Conservation (phyloP, 2,329 filamentous ascomycete species). For the Colletotrichum lindemuthianum region DNA sequence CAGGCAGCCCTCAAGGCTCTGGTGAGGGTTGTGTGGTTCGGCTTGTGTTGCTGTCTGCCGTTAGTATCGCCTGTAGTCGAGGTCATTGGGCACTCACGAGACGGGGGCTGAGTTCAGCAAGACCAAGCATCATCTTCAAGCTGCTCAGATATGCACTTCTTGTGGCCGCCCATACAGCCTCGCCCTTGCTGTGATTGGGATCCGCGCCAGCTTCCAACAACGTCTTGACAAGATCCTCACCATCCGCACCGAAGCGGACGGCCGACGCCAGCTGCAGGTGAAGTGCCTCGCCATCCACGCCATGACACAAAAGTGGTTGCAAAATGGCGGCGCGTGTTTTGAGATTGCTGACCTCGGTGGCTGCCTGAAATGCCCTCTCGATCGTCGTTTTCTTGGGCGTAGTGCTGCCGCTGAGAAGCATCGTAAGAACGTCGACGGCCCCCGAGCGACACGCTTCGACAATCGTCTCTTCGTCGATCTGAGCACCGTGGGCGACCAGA, state of each 20-base stretch:
- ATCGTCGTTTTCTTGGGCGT: slow-evolving; percentile 54
- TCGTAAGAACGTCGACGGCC: slow-evolving; percentile 57
- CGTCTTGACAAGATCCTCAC: slow-evolving; percentile 58
- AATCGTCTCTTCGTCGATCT: slow-evolving; percentile 62
- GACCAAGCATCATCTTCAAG: slow-evolving; percentile 61
- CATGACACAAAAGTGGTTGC: slow-evolving; percentile 59
- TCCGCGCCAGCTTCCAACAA: slow-evolving; percentile 59
- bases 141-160: slow-evolving; percentile 60
- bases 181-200: slow-evolving; percentile 64
- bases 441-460: slow-evolving; percentile 65
- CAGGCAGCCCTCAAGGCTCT: slow-evolving; percentile 64
- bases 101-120: slow-evolving; percentile 51
- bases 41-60: slow-evolving; percentile 50
- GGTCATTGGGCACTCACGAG: slow-evolving; percentile 47
- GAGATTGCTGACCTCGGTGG: slow-evolving; percentile 62
- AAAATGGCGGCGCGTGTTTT: slow-evolving; percentile 60
- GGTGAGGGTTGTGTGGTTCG: slow-evolving; percentile 58
- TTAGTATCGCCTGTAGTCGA: slow-evolving; percentile 13
- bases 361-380: slow-evolving; percentile 63
- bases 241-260: slow-evolving; percentile 60
- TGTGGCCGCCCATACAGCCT: slow-evolving; percentile 65
- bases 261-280: slow-evolving; percentile 64
- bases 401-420: slow-evolving; percentile 57
- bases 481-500: slow-evolving; percentile 63
- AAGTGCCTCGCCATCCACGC: slow-evolving; percentile 61